phyloP scores from a whole-genome alignment of 805 yeast species.

The Jamesozyma jinghongensis region DNA sequence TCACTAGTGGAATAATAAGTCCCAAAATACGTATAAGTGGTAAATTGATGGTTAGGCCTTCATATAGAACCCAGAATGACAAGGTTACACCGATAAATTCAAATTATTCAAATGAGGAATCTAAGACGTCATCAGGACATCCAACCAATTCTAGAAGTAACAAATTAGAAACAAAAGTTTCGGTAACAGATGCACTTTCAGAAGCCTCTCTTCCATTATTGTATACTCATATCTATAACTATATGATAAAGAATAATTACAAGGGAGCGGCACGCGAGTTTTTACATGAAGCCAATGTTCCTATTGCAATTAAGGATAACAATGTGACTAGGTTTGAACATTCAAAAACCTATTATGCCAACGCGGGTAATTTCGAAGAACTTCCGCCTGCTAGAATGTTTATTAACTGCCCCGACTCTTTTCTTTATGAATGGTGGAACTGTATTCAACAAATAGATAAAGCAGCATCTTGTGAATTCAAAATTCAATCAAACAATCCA shows the following conservation, averaged over 20 bases:
- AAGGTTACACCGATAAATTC: no score
- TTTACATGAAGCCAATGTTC: constrained; percentile 35
- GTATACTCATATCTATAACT: constrained; percentile 41
- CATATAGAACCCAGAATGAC: no score
- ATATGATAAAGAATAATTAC: constrained; percentile 36
- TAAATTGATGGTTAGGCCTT: no score
- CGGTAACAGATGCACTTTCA: constrained; percentile 35
- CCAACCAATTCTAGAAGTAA: no score
- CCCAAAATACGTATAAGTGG: no score
- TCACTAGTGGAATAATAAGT: no score
- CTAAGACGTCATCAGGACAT: no score
- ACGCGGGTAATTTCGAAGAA: neutral
- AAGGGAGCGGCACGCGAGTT: constrained; percentile 40
- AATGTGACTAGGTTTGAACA: no score
- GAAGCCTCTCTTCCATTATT: constrained; percentile 39
- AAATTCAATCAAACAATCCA: no score
- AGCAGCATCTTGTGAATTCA: no score
- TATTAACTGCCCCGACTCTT: constrained; percentile 37
- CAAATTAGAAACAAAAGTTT: no score
- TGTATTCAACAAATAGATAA: constrained; percentile 27
- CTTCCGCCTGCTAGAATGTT: constrained; percentile 28
- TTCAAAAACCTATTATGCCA: constrained; percentile 6
- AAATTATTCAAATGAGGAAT: no score
- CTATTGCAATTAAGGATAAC: constrained; percentile 15
- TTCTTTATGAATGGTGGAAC: constrained; percentile 48